phyloP scores from a whole-genome alignment of 345 rosid species.

The Aurinia saxatilis region DNA sequence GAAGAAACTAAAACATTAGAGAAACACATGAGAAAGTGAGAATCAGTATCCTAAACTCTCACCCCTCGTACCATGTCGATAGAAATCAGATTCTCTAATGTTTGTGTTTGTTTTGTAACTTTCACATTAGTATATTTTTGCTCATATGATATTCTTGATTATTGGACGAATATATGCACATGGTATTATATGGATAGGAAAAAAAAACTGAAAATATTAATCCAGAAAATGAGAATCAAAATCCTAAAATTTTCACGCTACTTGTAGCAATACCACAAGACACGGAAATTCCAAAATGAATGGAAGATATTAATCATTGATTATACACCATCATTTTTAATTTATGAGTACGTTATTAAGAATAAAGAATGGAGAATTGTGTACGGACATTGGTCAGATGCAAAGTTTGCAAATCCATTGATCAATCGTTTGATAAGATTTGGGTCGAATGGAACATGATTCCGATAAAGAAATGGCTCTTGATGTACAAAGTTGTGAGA shows the following conservation, averaged over 20 bases:
- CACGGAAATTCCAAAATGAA: constrained; percentile 15
- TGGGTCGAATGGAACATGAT: constrained; percentile 4
- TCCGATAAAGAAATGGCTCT: background rate
- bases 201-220: background rate
- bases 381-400: background rate
- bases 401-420: background rate
- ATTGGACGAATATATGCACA: constrained; percentile 19
- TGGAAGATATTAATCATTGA: constrained; percentile 17
- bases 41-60: no score
- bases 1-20: no score
- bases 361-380: background rate
- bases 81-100: constrained; percentile 9
- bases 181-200: background rate
- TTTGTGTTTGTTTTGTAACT: background rate
- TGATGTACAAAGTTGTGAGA: background rate
- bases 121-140: background rate
- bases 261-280: constrained; percentile 1
- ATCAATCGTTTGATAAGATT: background rate
- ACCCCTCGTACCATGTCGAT: background rate
- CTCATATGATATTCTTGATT: background rate
- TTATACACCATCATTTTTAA: constrained; percentile 13
- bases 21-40: no score
- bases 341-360: background rate
- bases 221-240: constrained; percentile 4
- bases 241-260: constrained; percentile 4